Evolutionary conservation across 257 asterid genomes (phyloP).

Genomic region (Solanum habrochaites): DNA sequence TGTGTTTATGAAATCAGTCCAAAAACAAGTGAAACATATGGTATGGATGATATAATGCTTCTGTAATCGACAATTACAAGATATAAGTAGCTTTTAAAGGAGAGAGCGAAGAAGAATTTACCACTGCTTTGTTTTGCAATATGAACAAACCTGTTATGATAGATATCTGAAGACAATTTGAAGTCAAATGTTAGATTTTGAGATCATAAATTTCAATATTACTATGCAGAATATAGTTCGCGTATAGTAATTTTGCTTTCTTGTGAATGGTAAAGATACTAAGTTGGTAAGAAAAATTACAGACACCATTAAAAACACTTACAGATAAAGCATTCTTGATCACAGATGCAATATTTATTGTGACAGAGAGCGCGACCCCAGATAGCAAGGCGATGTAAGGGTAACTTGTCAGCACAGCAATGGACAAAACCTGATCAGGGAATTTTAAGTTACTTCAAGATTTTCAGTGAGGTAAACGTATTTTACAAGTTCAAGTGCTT

Average conservation of each 20-base stretch:
- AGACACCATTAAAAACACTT: conserved; percentile 13
- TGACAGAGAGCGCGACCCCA: conserved; percentile 34
- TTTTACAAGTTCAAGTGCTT: conserved; percentile 2
- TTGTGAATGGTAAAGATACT: background rate
- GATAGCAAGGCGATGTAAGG: conserved; percentile 59
- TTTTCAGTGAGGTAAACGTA: background rate
- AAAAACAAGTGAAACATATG: background rate
- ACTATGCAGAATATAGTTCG: background rate
- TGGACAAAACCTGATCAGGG: conserved; percentile 33
- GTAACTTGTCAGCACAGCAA: conserved; percentile 55
- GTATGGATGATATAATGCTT: background rate
- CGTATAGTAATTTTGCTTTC: background rate
- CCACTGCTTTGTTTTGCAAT: conserved; percentile 82
- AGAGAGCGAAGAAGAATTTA: conserved; percentile 11
- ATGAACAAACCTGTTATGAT: conserved; percentile 70
- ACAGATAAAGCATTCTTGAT: conserved; percentile 59
- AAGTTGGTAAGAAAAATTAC: background rate
- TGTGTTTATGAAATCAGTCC: conserved; percentile 7
- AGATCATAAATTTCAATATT: background rate
- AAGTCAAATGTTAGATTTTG: background rate
- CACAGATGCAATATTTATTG: conserved; percentile 57
- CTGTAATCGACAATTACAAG: background rate
- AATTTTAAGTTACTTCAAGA: background rate
- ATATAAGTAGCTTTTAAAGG: background rate
- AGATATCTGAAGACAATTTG: conserved; percentile 34